Conservation (phyloP, 2,329 filamentous ascomycete species). For the Ceratocystis albifundus region DNA sequence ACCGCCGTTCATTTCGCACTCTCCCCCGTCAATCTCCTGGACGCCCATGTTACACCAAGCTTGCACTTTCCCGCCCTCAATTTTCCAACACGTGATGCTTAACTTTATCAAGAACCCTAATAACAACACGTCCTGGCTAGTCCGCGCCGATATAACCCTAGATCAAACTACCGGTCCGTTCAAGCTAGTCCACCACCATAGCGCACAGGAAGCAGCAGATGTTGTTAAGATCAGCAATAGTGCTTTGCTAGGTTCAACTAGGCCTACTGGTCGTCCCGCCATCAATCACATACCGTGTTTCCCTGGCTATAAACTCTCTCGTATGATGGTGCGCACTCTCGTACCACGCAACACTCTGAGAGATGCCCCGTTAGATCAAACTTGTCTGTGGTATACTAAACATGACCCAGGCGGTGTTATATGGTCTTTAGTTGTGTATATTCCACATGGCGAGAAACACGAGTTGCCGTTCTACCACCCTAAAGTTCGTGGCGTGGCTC, state of each 20-base stretch:
- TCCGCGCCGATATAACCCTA: slow-evolving; percentile 60
- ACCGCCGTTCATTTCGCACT: not conserved
- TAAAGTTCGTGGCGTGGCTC: slow-evolving; percentile 58
- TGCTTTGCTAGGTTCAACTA: no score
- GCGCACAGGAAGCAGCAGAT: not conserved
- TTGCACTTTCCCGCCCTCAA: slow-evolving; percentile 51
- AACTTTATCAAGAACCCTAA: slow-evolving; percentile 72
- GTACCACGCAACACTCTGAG: slow-evolving; percentile 71
- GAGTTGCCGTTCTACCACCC: slow-evolving; percentile 85
- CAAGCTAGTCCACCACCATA: not conserved
- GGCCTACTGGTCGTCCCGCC: not conserved
- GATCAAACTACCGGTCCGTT: slow-evolving; percentile 34
- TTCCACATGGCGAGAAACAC: slow-evolving; percentile 54
- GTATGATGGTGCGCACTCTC: slow-evolving; percentile 55
- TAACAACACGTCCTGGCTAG: slow-evolving; percentile 64
- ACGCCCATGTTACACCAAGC: slow-evolving; percentile 42
- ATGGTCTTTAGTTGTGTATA: slow-evolving; percentile 51
- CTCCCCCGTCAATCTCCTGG: slow-evolving; percentile 32
- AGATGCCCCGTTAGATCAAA: slow-evolving; percentile 68
- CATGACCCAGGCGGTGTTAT: slow-evolving; percentile 27
- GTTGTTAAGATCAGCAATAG: not conserved
- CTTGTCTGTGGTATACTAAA: slow-evolving; percentile 57
- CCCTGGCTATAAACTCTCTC: slow-evolving; percentile 30
- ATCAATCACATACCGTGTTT: slow-evolving; percentile 30
- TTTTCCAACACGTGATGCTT: slow-evolving; percentile 57